Base-by-base conservation (phyloP, 139 green algal genomes). In the Pseudopediastrum boryanum region DNA sequence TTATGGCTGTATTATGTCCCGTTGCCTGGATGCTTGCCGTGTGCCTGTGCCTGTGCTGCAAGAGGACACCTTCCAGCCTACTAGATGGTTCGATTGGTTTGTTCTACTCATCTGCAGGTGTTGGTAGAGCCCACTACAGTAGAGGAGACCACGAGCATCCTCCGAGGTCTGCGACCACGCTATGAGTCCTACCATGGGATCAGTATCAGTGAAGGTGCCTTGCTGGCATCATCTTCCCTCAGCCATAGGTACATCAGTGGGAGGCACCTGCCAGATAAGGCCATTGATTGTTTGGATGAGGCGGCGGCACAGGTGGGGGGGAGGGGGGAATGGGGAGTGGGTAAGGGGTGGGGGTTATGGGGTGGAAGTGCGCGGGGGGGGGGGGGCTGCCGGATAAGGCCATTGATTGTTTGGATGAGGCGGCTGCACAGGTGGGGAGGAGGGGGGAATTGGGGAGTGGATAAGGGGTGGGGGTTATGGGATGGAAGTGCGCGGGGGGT, bases 381-480 rank as follows among this genome's bases (percentile, higher is more conserved):
- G 13, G 16, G 46, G 46, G 46, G 46, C 80, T 65, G 9, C 61
- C 31, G 42, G 92, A 96, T 64, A 92, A 93, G 84, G 92, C 94
- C 5, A 98, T 98, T 71, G 94, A 98, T 82, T 88, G 98, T 75
- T 90, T 98, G 56, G 95, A 98, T 78, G 95, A 98, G 88, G 89
- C 93, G 3, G 93, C 95, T 2, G 96, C 96, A 36, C 96, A 98
- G 84, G 85, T 86, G 65, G 13, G 78, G 4, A 25, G 2, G 51
- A 4, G 31, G 27, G 21, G 68, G 46, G 29, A 2, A 31, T 29
- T 23, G 27, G 12, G 13, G 59, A 41, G 29, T 23, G 35, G 31
- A 7, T 70, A 33, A 50, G 3, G 13, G 9, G 25, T 35, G 2
- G 16, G 12, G 7, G 2, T 4, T 58, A 39, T 9, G 44, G 9